Evolutionary conservation across 2,329 filamentous ascomycete species (phyloP).

Genomic region (Botryotinia convoluta): DNA sequence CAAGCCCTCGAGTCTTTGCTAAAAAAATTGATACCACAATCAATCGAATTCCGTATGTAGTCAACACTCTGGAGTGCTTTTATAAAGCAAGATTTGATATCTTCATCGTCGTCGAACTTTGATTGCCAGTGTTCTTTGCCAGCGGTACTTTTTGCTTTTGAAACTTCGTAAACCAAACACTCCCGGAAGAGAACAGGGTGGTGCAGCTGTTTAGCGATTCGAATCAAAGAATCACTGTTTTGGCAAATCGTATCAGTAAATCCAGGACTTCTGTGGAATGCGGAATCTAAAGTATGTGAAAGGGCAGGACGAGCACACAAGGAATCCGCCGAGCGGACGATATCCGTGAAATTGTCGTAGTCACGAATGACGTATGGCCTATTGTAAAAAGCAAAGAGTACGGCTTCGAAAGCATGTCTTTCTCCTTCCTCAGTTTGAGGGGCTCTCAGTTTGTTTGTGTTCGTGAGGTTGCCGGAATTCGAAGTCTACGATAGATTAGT

Average conservation of each 20-base stretch:
- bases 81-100: background rate
- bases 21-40: background rate
- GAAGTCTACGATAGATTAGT: background rate
- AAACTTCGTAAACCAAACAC: conserved; percentile 1
- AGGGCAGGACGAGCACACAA: conserved; percentile 22
- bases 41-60: background rate
- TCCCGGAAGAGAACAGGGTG: conserved; percentile 19
- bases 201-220: conserved; percentile 7
- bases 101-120: background rate
- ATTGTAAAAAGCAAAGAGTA: conserved; percentile 25
- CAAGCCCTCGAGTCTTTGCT: background rate
- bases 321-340: conserved; percentile 21
- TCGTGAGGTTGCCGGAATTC: rapidly evolving
- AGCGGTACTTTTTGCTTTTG: background rate
- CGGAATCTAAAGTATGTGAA: background rate
- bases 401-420: conserved; percentile 16
- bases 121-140: background rate
- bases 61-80: background rate
- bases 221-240: background rate
- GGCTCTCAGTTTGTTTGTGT: background rate
- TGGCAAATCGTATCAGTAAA: background rate
- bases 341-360: background rate
- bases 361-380: conserved; percentile 18
- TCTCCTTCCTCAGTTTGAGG: background rate
- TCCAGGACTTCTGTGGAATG: background rate